These are phyloP conservation scores for Backusella luteola DNA, from an alignment of 192 early-diverging fungal species.

Conservation along the genomic window DNA sequence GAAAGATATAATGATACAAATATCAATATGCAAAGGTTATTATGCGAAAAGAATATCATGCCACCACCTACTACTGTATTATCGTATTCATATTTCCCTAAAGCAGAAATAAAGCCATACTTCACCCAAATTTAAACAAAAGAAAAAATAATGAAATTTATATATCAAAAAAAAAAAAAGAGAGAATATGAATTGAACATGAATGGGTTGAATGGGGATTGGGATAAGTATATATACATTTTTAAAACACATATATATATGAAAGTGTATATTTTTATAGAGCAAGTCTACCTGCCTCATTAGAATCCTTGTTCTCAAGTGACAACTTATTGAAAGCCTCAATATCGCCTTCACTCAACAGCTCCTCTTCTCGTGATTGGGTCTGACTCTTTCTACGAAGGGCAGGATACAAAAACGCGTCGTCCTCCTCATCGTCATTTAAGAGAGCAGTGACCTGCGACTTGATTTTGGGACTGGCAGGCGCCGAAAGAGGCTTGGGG, in stretches of 20 bases:
- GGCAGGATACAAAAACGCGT: constrained; percentile 36
- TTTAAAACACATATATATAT: background rate
- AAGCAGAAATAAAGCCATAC: too few relatives aligned
- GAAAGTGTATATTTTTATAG: background rate
- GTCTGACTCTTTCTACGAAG: constrained; percentile 19
- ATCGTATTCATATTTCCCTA: too few relatives aligned
- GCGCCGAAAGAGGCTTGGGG: constrained; percentile 84
- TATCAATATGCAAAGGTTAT: too few relatives aligned
- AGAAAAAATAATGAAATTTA: background rate
- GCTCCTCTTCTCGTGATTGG: constrained; percentile 25
- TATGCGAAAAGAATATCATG: too few relatives aligned
- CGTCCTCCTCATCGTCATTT: constrained; percentile 44
- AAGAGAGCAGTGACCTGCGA: constrained; percentile 16
- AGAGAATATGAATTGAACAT: background rate
- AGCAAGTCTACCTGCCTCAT: constrained; percentile 16
- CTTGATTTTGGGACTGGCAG: constrained; percentile 71
- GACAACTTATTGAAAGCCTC: constrained; percentile 34
- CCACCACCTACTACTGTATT: too few relatives aligned
- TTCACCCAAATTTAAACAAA: too few relatives aligned
- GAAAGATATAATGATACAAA: too few relatives aligned
- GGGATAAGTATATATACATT: background rate
- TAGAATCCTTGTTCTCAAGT: constrained; percentile 27
- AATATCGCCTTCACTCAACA: constrained; percentile 44
- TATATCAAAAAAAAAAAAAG: background rate
- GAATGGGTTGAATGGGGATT: background rate